phyloP scores from a whole-genome alignment of 305 asterid genomes.

The Fraxinus angustifolia region DNA sequence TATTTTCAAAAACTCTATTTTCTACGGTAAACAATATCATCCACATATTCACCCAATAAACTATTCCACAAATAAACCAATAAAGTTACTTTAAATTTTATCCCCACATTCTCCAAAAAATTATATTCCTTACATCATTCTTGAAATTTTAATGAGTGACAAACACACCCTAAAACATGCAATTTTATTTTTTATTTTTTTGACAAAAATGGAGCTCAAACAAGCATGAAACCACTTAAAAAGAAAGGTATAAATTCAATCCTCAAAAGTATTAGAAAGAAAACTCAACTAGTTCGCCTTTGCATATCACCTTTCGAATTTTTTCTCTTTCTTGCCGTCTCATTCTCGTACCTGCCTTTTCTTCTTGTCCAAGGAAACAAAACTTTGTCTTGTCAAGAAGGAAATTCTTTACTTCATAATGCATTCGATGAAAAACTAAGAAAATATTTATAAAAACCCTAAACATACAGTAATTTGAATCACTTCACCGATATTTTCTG shows the following conservation, averaged over 20 bases:
- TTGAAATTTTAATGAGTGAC: no score
- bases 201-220: no score
- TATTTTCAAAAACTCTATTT: no score
- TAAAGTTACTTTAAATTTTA: no score
- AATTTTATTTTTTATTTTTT: no score
- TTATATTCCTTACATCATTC: no score
- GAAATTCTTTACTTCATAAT: background rate
- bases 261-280: background rate
- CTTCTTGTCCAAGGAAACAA: background rate
- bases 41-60: no score
- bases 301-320: background rate
- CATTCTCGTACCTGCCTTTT: background rate
- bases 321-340: constrained; percentile 1
- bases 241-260: background rate
- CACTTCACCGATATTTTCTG: background rate
- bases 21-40: no score
- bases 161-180: no score
- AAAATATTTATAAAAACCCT: constrained; percentile 9
- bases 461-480: background rate
- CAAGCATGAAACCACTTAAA: background rate
- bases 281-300: background rate
- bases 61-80: no score
- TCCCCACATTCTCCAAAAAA: no score
- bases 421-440: background rate
- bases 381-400: background rate